Conservation (phyloP, 2,329 filamentous ascomycete genomes). For the Pseudocercospora ulei region DNA sequence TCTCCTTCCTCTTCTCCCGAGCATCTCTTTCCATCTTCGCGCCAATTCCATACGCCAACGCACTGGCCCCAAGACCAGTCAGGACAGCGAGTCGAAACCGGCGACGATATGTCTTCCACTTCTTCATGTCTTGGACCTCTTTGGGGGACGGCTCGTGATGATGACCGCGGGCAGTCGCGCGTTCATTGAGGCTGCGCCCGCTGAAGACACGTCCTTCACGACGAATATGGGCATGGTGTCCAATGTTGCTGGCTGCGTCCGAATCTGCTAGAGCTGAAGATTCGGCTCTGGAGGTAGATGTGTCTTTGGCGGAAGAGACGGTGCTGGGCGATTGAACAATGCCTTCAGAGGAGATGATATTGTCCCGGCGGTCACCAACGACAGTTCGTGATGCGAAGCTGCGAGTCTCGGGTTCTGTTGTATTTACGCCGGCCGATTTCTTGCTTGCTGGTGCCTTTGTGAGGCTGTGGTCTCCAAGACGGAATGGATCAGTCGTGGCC, state of each 20-base stretch:
- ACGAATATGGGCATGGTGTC: conserved; percentile 40
- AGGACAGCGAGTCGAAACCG: conserved; percentile 40
- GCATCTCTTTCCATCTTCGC: conserved; percentile 44
- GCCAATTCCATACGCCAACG: conserved; percentile 50
- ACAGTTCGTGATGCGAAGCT: conserved; percentile 57
- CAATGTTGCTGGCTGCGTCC: conserved; percentile 32
- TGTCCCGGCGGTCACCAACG: conserved; percentile 38
- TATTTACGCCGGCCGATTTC: conserved; percentile 40
- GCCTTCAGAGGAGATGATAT: conserved; percentile 42
- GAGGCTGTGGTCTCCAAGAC: conserved; percentile 24
- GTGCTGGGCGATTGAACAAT: conserved; percentile 18
- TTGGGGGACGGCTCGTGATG: conserved; percentile 8
- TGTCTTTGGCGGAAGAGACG: conserved; percentile 9
- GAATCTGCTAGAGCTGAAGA: conserved; percentile 31
- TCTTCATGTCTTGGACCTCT: conserved; percentile 15
- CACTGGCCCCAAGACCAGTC: conserved; percentile 48
- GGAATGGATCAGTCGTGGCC: conserved; percentile 7
- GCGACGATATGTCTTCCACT: conserved; percentile 32
- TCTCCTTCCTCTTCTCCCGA: conserved; percentile 21
- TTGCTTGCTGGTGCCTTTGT: conserved; percentile 15
- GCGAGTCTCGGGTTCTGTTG: conserved; percentile 39
- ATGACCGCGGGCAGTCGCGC: conserved; percentile 28
- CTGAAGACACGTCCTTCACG: conserved; percentile 44
- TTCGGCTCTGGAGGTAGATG: neutral
- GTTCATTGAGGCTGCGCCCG: conserved; percentile 31